These are phyloP conservation scores for Tricholoma terreum DNA, from an alignment of 768 basidiomycete genomes.

Conservation along the genomic window DNA sequence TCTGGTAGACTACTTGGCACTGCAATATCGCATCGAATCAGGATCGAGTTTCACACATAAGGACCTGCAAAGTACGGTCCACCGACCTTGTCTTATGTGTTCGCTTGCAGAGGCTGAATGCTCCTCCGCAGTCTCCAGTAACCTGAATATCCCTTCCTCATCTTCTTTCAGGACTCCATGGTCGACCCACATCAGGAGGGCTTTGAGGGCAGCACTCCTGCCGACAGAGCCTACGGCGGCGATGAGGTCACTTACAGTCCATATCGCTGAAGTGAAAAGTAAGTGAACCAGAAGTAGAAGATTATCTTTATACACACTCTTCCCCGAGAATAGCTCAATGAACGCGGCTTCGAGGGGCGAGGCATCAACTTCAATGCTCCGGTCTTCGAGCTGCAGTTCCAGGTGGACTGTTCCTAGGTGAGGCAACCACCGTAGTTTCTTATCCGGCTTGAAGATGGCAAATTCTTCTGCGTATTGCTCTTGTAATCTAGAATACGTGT, in stretches of 20 bases:
- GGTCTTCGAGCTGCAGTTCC: constrained; percentile 80
- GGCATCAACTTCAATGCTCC: constrained; percentile 70
- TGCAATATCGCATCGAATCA: constrained; percentile 1
- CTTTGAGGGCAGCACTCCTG: constrained; percentile 62
- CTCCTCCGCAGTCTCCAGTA: constrained; percentile 64
- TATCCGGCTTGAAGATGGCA: constrained; percentile 86
- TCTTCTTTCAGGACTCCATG: constrained; percentile 77
- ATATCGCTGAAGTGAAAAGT: constrained; percentile 46
- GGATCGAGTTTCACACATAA: neutral
- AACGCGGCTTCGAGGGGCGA: constrained; percentile 89
- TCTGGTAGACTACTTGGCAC: constrained; percentile 34
- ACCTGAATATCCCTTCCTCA: constrained; percentile 51
- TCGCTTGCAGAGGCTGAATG: constrained; percentile 23
- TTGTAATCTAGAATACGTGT: constrained; percentile 51
- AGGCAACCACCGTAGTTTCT: constrained; percentile 84
- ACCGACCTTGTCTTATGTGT: constrained; percentile 5
- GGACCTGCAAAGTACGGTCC: neutral
- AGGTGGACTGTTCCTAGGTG: constrained; percentile 84
- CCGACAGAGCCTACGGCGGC: constrained; percentile 63
- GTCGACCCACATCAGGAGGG: constrained; percentile 81
- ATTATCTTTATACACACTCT: constrained; percentile 37
- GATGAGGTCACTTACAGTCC: constrained; percentile 71
- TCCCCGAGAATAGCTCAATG: constrained; percentile 79
- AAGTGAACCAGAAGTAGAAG: neutral
- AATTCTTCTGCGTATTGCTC: constrained; percentile 76